Conservation (phyloP, 192 early-diverging fungal genomes). For the Cladochytrium replicatum region DNA sequence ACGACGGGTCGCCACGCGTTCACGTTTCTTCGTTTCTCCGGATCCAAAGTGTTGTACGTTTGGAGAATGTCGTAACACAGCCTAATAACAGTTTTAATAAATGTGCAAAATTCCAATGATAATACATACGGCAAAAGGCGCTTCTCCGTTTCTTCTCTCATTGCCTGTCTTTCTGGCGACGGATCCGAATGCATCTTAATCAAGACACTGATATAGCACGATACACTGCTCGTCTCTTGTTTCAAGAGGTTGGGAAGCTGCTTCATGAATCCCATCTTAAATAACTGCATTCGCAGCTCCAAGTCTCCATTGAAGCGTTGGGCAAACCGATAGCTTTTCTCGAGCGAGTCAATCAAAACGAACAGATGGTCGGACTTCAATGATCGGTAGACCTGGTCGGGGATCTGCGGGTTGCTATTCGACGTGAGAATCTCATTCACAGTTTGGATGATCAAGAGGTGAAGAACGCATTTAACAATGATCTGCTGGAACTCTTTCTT, state of each 20-base stretch:
- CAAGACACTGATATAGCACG: conserved; percentile 49
- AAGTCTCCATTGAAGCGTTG: conserved; percentile 70
- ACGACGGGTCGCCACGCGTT: conserved; percentile 70
- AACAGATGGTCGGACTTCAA: conserved; percentile 56
- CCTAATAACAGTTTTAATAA: conserved; percentile 11
- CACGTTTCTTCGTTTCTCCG: conserved; percentile 56
- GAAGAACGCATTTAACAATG: conserved; percentile 81
- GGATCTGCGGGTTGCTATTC: conserved; percentile 14
- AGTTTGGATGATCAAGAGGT: conserved; percentile 82
- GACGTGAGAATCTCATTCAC: conserved; percentile 64
- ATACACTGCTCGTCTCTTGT: conserved; percentile 72
- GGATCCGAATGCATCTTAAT: conserved; percentile 64
- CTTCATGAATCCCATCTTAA: conserved; percentile 82
- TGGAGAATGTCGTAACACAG: conserved; percentile 49
- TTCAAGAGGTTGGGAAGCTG: conserved; percentile 86
- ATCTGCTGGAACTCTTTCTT: conserved; percentile 72
- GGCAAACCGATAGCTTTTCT: conserved; percentile 72
- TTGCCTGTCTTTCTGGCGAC: conserved; percentile 33
- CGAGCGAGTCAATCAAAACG: conserved; percentile 67
- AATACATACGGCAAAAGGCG: conserved; percentile 49
- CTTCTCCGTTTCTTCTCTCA: conserved; percentile 50
- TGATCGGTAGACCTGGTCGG: conserved; percentile 44
- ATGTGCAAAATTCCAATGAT: not conserved
- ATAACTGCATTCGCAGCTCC: conserved; percentile 71
- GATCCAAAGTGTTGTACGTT: conserved; percentile 55